A percentile compares a stretch with the other conserved stretches of the same genome.
Evolutionary conservation across 768 basidiomycete genomes (phyloP).

Genomic region (Coprinopsis strossmayeri): DNA sequence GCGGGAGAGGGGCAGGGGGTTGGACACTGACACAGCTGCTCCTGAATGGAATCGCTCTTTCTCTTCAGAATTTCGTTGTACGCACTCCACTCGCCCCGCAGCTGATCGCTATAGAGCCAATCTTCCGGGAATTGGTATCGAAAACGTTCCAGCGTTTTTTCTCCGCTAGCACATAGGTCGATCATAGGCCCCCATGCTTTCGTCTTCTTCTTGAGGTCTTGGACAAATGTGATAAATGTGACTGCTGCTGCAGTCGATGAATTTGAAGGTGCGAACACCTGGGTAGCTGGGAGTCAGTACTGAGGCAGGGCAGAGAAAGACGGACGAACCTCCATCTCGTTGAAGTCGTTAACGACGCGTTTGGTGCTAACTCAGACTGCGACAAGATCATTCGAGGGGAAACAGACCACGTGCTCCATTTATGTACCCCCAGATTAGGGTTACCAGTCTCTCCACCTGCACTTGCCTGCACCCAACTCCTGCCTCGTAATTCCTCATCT

Average conservation of each 20-base stretch:
- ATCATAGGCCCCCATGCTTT: slow-evolving; percentile 97
- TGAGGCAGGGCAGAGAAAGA: too few species aligned
- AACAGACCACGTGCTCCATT: slow-evolving; percentile 15
- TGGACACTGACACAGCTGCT: slow-evolving; percentile 74
- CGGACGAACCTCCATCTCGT: slow-evolving; percentile 36
- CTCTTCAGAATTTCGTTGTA: slow-evolving; percentile 97
- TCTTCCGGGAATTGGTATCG: slow-evolving; percentile 95
- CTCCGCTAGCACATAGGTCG: slow-evolving; percentile 88
- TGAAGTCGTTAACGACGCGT: too few species aligned
- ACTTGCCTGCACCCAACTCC: background rate
- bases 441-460: slow-evolving; percentile 6
- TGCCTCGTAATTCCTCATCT: background rate
- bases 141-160: slow-evolving; percentile 96
- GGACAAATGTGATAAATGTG: slow-evolving; percentile 98
- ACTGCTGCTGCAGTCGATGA: slow-evolving; percentile 98
- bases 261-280: slow-evolving; percentile 71
- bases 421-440: slow-evolving; percentile 8
- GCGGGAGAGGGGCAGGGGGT: background rate
- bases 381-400: slow-evolving; percentile 14
- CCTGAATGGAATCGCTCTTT: slow-evolving; percentile 97
- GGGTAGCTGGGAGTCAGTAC: too few species aligned
- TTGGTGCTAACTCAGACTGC: too few species aligned
- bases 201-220: slow-evolving; percentile 96
- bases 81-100: slow-evolving; percentile 96
- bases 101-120: slow-evolving; percentile 98